phyloP scores from a whole-genome alignment of 352 stramenopile species.

The Pythium brassicae region DNA sequence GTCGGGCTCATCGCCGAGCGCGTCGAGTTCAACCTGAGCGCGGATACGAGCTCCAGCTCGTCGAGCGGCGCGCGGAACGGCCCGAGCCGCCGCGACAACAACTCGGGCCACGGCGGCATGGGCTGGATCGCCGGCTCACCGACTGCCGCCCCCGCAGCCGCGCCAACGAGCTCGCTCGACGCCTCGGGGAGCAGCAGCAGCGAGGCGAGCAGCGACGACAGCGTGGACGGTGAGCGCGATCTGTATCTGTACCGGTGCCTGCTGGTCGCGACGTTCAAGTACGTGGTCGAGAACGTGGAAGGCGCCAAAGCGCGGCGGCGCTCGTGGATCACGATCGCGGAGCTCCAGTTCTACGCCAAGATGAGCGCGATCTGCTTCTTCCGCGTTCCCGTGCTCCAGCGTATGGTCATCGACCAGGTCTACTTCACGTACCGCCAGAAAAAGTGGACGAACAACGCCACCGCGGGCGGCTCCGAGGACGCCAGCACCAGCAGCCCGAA shows the following conservation, averaged over 20 bases:
- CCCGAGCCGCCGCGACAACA: conserved; percentile 2
- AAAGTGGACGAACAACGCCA: conserved; percentile 34
- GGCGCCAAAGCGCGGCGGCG: conserved; percentile 30
- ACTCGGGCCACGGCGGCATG: conserved; percentile 10
- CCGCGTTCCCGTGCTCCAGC: conserved; percentile 49
- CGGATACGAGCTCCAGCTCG: conserved; percentile 4
- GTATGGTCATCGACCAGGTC: conserved; percentile 47
- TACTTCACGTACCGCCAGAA: conserved; percentile 47
- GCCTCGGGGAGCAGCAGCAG: conserved; percentile 10
- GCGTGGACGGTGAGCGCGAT: conserved; percentile 42
- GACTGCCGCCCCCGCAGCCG: conserved; percentile 17
- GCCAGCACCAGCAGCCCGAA: background rate
- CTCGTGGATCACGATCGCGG: conserved; percentile 47
- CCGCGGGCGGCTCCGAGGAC: background rate
- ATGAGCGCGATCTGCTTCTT: conserved; percentile 71
- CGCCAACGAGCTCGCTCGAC: conserved; percentile 9
- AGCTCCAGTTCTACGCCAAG: conserved; percentile 64
- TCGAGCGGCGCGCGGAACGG: background rate
- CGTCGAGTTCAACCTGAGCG: conserved; percentile 56
- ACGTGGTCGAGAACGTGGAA: conserved; percentile 61
- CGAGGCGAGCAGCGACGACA: conserved; percentile 20
- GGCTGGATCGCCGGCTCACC: conserved; percentile 28
- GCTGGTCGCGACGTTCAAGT: conserved; percentile 75
- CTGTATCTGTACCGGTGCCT: conserved; percentile 63
- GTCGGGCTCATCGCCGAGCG: conserved; percentile 58